Evolutionary conservation across 768 basidiomycete species (phyloP).

Genomic region (Leccinellum albellum): DNA sequence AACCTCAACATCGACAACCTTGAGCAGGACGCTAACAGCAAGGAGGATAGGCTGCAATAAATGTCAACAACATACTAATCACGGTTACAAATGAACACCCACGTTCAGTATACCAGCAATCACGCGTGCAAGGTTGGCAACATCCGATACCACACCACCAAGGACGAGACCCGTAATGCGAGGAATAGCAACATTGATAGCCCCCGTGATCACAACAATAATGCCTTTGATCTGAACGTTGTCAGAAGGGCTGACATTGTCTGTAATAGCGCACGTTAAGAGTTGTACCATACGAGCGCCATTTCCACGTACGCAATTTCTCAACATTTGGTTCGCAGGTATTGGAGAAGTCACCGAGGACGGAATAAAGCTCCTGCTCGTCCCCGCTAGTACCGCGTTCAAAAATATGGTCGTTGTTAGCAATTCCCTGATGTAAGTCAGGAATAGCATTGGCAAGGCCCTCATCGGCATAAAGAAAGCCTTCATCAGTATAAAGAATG

Average conservation of each 20-base stretch:
- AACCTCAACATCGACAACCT: not conserved
- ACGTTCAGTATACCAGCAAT: conserved; percentile 27
- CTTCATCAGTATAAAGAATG: not conserved
- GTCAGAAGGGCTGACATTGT: conserved; percentile 21
- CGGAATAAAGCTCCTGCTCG: conserved; percentile 20
- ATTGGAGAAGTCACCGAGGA: conserved; percentile 21
- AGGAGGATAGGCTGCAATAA: conserved; percentile 24
- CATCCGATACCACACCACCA: conserved; percentile 22
- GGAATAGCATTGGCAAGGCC: no score
- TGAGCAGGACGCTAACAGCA: conserved; percentile 24
- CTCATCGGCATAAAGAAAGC: not conserved
- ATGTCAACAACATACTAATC: not conserved
- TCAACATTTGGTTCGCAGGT: conserved; percentile 14
- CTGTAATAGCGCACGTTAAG: conserved; percentile 18
- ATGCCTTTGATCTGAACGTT: conserved; percentile 17
- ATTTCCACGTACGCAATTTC: conserved; percentile 27
- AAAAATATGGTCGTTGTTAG: not conserved
- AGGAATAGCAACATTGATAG: conserved; percentile 20
- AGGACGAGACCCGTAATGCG: conserved; percentile 27
- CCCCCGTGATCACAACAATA: conserved; percentile 21
- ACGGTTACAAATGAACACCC: not conserved
- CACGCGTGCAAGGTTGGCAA: conserved; percentile 25
- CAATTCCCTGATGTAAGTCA: no score
- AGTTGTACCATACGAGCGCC: not conserved
- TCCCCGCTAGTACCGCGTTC: not conserved